These are phyloP conservation scores for Agapanthus africanus DNA, from an alignment of 106 monocot species.

Conservation along the genomic window DNA sequence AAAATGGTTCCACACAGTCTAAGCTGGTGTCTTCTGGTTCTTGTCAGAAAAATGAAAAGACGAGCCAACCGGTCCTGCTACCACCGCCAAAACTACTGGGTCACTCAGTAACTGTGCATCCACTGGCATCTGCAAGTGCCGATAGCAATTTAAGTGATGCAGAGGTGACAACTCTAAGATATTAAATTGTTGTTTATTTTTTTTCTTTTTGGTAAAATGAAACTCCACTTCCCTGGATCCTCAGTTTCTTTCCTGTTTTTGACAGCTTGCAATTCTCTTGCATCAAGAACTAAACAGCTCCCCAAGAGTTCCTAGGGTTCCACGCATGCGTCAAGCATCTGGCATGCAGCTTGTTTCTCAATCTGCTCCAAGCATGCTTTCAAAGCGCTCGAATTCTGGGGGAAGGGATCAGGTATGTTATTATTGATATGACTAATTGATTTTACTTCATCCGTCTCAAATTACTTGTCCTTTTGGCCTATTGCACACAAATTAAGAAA, in stretches of 20 bases:
- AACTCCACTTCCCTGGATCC: neutral
- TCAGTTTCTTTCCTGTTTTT: constrained; percentile 21
- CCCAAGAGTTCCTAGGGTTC: constrained; percentile 90
- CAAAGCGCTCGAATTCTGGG: constrained; percentile 64
- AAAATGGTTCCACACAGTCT: constrained; percentile 21
- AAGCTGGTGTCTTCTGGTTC: constrained; percentile 36
- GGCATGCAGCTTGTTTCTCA: constrained; percentile 36
- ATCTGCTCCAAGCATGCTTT: constrained; percentile 50
- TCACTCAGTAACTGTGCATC: constrained; percentile 27
- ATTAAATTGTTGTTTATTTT: neutral
- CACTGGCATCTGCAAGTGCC: constrained; percentile 27
- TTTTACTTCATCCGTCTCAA: too few species aligned
- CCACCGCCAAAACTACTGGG: constrained; percentile 23
- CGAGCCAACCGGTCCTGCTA: constrained; percentile 32
- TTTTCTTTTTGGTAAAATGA: neutral
- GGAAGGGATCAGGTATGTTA: constrained; percentile 48
- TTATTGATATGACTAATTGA: neutral
- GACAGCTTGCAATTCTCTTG: constrained; percentile 77
- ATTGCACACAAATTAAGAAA: too few species aligned
- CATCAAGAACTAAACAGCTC: constrained; percentile 99
- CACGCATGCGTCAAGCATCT: constrained; percentile 60
- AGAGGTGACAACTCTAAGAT: constrained; percentile 47
- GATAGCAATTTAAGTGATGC: constrained; percentile 68
- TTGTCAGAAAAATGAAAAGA: constrained; percentile 51
- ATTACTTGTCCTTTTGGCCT: too few species aligned